Percentiles rank a stretch among this genome's conserved stretches.
Evolutionary conservation across 495 filamentous ascomycete species (phyloP).

Genomic region (Astrothelium subdiscretum): DNA sequence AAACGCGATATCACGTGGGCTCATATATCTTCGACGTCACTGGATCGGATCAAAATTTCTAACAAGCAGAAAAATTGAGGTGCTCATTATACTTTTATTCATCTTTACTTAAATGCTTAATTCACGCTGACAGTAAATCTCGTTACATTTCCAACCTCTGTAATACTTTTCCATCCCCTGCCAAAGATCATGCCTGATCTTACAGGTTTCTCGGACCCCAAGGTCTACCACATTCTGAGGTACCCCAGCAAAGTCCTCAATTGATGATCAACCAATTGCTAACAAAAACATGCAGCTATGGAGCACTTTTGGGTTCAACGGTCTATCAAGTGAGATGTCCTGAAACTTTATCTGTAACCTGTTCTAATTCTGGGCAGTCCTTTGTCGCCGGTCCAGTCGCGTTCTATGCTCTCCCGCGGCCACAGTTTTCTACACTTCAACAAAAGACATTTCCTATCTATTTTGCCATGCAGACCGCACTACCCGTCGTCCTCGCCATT

Average conservation of each 20-base stretch:
- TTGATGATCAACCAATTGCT: background rate
- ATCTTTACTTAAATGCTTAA: too few relatives aligned
- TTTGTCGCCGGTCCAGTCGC: conserved; percentile 69
- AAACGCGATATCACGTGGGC: background rate
- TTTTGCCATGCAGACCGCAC: conserved; percentile 66
- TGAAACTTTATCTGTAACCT: conserved; percentile 18
- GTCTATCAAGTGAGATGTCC: conserved; percentile 27
- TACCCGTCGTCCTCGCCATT: conserved; percentile 61
- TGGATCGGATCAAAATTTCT: background rate
- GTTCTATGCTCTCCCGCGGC: conserved; percentile 60
- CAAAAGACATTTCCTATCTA: conserved; percentile 71
- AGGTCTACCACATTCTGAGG: conserved; percentile 70
- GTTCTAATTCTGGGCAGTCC: conserved; percentile 31
- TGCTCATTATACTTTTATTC: too few relatives aligned
- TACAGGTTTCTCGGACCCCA: conserved; percentile 43
- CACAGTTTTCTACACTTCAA: conserved; percentile 73
- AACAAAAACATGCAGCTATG: conserved; percentile 44
- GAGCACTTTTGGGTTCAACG: conserved; percentile 64
- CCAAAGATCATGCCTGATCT: conserved; percentile 32
- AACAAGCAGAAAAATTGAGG: background rate
- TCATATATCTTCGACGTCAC: background rate
- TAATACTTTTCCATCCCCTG: background rate
- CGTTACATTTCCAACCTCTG: too few relatives aligned
- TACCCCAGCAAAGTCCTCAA: conserved; percentile 32
- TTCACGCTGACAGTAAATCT: too few relatives aligned